phyloP scores from a whole-genome alignment of 768 basidiomycete species.

The Mycena rebaudengoi region DNA sequence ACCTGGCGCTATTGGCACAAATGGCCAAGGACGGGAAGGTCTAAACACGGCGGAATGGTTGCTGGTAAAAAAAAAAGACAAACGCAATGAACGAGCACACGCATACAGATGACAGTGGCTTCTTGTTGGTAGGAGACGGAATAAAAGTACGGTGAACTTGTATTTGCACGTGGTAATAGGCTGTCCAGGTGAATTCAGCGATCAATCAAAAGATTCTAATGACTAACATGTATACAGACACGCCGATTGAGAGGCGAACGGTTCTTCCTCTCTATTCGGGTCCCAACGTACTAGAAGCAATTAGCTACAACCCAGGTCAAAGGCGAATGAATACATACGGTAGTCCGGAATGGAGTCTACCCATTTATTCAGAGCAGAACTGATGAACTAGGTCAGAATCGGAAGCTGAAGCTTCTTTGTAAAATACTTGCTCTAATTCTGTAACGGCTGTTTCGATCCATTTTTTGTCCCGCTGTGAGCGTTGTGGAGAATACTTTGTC shows the following conservation, averaged over 20 bases:
- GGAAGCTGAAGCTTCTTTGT: neutral
- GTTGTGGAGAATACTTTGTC: constrained; percentile 13
- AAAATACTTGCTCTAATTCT: constrained; percentile 51
- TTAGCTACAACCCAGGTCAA: neutral
- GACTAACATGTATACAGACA: constrained; percentile 56
- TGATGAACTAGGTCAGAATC: constrained; percentile 22
- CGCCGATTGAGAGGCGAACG: constrained; percentile 60
- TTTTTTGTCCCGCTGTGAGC: constrained; percentile 22
- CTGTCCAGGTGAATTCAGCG: neutral
- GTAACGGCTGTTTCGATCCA: constrained; percentile 55
- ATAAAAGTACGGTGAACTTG: constrained; percentile 71
- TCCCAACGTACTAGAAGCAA: constrained; percentile 55
- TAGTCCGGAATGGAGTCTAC: constrained; percentile 57
- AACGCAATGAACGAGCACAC: neutral
- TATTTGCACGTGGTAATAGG: no score
- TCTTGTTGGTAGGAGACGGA: constrained; percentile 54
- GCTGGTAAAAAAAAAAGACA: neutral
- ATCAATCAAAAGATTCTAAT: neutral
- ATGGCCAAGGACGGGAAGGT: constrained; percentile 50
- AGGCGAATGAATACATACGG: constrained; percentile 32
- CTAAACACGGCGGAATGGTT: neutral
- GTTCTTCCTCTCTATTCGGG: constrained; percentile 46
- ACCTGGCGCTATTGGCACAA: constrained; percentile 51
- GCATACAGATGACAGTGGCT: constrained; percentile 37
- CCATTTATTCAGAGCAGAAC: constrained; percentile 61